Percentiles rank a stretch among this genome's conserved stretches.
Conservation (phyloP, 2,329 filamentous ascomycete genomes). For the Cordyceps pruinosa region DNA sequence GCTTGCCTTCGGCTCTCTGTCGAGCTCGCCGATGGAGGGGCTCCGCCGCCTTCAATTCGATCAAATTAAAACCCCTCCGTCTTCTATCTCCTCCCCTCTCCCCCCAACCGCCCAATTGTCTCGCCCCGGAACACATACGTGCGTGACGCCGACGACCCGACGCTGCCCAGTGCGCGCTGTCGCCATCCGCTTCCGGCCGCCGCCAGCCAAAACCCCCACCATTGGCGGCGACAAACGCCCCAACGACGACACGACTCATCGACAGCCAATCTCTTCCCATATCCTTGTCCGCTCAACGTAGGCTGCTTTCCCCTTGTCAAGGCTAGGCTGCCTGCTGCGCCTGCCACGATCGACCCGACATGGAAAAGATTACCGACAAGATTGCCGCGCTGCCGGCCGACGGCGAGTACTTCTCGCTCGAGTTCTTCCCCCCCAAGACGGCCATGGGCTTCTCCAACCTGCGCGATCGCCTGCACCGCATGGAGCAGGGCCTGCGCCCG, state of each 20-base stretch:
- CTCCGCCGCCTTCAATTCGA: conserved; percentile 6
- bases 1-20: conserved; percentile 15
- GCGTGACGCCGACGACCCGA: background rate
- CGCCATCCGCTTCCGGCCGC: background rate
- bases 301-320: background rate
- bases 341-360: conserved; percentile 24
- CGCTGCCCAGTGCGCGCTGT: background rate
- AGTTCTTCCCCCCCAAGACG: conserved; percentile 99
- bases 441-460: conserved; percentile 93
- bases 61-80: background rate
- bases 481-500: conserved; percentile 84
- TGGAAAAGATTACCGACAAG: conserved; percentile 92
- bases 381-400: conserved; percentile 81
- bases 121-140: background rate
- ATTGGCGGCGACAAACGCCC: background rate
- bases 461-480: conserved; percentile 85
- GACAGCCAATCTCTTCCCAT: background rate
- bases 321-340: background rate
- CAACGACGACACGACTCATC: conserved; percentile 1
- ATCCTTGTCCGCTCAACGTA: too few relatives aligned
- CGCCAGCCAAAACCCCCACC: conserved; percentile 8
- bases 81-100: background rate
- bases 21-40: background rate
- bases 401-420: conserved; percentile 86
- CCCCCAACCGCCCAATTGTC: background rate